Conservation (phyloP, 352 stramenopile species). For the Phytopythium chamaehyphon region DNA sequence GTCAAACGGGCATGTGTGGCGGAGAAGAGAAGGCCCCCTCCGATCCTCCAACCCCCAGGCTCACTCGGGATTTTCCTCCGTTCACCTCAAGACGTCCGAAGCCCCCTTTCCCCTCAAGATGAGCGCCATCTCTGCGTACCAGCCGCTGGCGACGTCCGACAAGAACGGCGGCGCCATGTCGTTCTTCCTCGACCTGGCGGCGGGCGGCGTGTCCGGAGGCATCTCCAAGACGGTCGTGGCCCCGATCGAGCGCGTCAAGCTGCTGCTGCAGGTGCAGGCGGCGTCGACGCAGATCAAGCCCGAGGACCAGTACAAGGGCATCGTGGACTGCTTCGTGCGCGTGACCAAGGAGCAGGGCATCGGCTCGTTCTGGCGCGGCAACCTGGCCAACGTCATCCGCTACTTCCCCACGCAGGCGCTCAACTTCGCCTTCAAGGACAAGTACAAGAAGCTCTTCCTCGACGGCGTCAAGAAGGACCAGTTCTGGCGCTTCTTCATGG, state of each 20-base stretch:
- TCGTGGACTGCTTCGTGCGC: constrained; percentile 88
- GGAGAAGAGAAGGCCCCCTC: constrained; percentile 24
- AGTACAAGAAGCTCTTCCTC: constrained; percentile 90
- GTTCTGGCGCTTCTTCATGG: constrained; percentile 98
- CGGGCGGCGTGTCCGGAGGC: constrained; percentile 79
- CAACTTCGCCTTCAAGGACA: constrained; percentile 94
- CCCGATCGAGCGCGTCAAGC: constrained; percentile 90
- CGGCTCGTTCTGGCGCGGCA: constrained; percentile 89
- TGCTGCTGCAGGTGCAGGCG: constrained; percentile 90
- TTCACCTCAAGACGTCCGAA: constrained; percentile 54
- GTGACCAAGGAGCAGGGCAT: constrained; percentile 89
- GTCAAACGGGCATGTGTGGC: constrained; percentile 55
- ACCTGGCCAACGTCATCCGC: constrained; percentile 90
- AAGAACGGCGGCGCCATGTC: constrained; percentile 38
- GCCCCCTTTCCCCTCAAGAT: constrained; percentile 38
- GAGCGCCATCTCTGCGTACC: constrained; percentile 73
- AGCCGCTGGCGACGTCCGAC: constrained; percentile 76
- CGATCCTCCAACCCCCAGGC: constrained; percentile 3
- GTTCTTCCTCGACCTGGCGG: constrained; percentile 83
- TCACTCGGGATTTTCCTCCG: constrained; percentile 87
- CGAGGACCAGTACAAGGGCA: constrained; percentile 91
- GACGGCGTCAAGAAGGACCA: constrained; percentile 92
- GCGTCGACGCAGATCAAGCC: constrained; percentile 89
- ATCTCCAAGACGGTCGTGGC: constrained; percentile 91
- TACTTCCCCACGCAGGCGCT: constrained; percentile 92